These are phyloP conservation scores for Clausena lansium DNA, from an alignment of 345 rosid genomes.

Conservation along the genomic window DNA sequence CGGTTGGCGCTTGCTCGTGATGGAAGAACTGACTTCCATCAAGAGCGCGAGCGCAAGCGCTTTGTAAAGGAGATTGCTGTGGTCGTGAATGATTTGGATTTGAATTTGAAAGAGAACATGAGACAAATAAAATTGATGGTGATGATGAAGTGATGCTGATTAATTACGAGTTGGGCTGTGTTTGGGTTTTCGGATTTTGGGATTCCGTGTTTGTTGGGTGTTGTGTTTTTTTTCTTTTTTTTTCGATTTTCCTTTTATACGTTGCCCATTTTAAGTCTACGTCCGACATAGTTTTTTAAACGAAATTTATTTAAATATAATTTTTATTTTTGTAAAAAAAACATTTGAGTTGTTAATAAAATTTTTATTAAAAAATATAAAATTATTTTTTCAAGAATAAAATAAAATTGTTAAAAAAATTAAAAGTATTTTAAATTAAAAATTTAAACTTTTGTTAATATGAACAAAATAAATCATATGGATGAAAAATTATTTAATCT, in stretches of 20 bases:
- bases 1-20: constrained; percentile 6
- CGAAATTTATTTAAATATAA: too few species aligned
- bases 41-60: not conserved
- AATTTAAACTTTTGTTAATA: too few species aligned
- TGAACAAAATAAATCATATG: too few species aligned
- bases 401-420: too few species aligned
- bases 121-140: not conserved
- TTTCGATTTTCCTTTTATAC: not conserved
- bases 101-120: not conserved
- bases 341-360: too few species aligned
- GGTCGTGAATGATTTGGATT: not conserved
- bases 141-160: not conserved
- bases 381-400: too few species aligned
- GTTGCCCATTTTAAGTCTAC: too few species aligned
- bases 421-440: too few species aligned
- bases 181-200: not conserved
- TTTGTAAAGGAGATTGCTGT: not conserved
- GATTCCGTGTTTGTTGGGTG: not conserved
- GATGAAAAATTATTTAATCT: too few species aligned
- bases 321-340: too few species aligned
- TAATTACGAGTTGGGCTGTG: not conserved
- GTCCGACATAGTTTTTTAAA: too few species aligned
- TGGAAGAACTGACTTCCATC: constrained; percentile 31
- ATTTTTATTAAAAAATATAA: too few species aligned
- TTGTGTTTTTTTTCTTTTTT: not conserved